Percentiles rank a stretch among this genome's conserved stretches.
Evolutionary conservation across 2,329 filamentous ascomycete species (phyloP).

Genomic region (Ceratocystis cubensis): DNA sequence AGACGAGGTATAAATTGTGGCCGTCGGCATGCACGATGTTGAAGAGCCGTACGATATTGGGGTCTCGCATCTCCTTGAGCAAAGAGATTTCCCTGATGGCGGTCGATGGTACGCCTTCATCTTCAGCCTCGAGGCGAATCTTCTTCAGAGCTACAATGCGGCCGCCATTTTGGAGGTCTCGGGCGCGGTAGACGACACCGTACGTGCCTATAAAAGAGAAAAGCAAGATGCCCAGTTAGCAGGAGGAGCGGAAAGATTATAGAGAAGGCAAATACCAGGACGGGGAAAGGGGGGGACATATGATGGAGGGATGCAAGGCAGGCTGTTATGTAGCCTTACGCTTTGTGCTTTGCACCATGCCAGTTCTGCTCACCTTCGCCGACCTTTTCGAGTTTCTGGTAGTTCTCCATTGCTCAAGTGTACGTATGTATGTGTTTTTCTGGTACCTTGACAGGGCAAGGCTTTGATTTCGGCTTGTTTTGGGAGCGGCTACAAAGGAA

Average conservation of each 20-base stretch:
- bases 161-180: constrained; percentile 67
- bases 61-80: constrained; percentile 87
- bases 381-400: constrained; percentile 93
- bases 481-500: not conserved
- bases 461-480: too few relatives aligned
- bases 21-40: constrained; percentile 93
- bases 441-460: constrained; percentile 12
- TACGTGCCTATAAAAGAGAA: constrained; percentile 56
- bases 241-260: not conserved
- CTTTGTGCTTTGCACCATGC: not conserved
- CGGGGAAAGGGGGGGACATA: not conserved
- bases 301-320: not conserved
- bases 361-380: constrained; percentile 57
- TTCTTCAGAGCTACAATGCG: constrained; percentile 90
- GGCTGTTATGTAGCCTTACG: not conserved
- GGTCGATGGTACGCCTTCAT: constrained; percentile 84
- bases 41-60: constrained; percentile 74
- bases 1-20: constrained; percentile 87
- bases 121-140: constrained; percentile 87
- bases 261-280: not conserved
- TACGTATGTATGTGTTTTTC: constrained; percentile 20
- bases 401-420: constrained; percentile 58
- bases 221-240: constrained; percentile 6
- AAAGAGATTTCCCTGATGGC: constrained; percentile 90
- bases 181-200: constrained; percentile 89